These are phyloP conservation scores for Penicillium atrosanguineum DNA, from an alignment of 495 filamentous ascomycete genomes.

Conservation along the genomic window DNA sequence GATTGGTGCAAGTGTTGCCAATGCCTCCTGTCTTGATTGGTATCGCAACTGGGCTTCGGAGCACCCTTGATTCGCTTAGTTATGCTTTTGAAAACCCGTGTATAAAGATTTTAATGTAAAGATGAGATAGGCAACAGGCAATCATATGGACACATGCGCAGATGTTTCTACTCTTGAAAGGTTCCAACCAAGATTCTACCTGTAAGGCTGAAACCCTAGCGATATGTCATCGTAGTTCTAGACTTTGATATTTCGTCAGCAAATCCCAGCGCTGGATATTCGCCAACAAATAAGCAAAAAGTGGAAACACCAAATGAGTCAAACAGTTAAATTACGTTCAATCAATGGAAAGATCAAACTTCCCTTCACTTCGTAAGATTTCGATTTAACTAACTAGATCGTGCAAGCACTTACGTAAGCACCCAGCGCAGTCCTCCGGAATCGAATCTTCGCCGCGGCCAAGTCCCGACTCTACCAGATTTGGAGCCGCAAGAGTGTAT, in stretches of 20 bases:
- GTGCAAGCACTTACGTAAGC: slow-evolving; percentile 20
- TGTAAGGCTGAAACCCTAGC: not conserved
- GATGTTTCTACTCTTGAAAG: too few relatives aligned
- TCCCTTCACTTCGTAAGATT: not conserved
- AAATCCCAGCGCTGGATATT: not conserved
- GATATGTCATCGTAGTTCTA: not conserved
- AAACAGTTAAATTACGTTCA: not conserved
- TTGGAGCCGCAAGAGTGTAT: slow-evolving; percentile 10
- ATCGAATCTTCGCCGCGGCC: slow-evolving; percentile 25
- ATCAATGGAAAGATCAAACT: not conserved
- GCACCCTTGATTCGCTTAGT: slow-evolving; percentile 25
- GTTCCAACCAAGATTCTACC: not conserved
- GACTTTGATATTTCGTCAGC: not conserved
- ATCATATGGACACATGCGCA: not conserved
- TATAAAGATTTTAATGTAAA: slow-evolving; percentile 8
- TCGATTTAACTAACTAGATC: not conserved
- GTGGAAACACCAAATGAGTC: not conserved
- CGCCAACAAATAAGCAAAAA: not conserved
- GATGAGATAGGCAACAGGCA: not conserved
- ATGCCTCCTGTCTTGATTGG: slow-evolving; percentile 80
- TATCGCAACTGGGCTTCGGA: slow-evolving; percentile 68
- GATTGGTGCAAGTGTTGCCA: slow-evolving; percentile 82
- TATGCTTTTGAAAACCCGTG: not conserved
- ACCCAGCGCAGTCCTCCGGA: slow-evolving; percentile 20
- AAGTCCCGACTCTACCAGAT: slow-evolving; percentile 16